phyloP scores from a whole-genome alignment of 2,329 filamentous ascomycete species.

The Bipolaris victoriae region DNA sequence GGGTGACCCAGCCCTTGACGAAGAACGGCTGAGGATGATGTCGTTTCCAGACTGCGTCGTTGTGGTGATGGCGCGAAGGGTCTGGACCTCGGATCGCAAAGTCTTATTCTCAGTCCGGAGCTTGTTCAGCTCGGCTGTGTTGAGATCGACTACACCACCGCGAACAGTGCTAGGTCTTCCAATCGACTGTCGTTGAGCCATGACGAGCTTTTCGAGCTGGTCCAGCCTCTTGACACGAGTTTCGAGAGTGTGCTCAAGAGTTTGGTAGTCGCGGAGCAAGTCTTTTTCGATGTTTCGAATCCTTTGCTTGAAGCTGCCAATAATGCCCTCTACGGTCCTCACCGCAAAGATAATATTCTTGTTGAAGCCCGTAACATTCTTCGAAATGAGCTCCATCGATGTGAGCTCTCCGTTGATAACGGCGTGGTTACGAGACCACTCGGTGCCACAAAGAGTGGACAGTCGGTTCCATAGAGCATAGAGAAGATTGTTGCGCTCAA shows the following conservation, averaged over 20 bases:
- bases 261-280: constrained; percentile 88
- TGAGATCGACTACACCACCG: constrained; percentile 49
- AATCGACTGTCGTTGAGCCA: constrained; percentile 48
- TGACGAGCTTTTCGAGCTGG: constrained; percentile 77
- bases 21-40: constrained; percentile 32
- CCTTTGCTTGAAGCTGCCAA: constrained; percentile 77
- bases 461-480: constrained; percentile 90
- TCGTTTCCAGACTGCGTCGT: constrained; percentile 33
- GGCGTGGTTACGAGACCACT: constrained; percentile 90
- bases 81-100: constrained; percentile 67
- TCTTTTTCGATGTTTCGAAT: constrained; percentile 88
- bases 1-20: constrained; percentile 38
- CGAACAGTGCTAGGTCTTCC: constrained; percentile 49
- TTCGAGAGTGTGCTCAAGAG: constrained; percentile 80
- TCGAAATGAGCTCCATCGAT: constrained; percentile 82
- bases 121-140: constrained; percentile 62
- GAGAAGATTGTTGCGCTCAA: constrained; percentile 86
- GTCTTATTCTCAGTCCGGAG: constrained; percentile 66
- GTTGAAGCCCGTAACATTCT: constrained; percentile 84
- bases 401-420: constrained; percentile 88
- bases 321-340: constrained; percentile 82
- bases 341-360: constrained; percentile 87
- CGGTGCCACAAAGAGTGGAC: constrained; percentile 81
- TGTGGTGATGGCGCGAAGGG: constrained; percentile 60
- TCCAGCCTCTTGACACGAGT: constrained; percentile 84